Conservation (phyloP, 2,329 filamentous ascomycete genomes). For the Amesomyces nigricolor region DNA sequence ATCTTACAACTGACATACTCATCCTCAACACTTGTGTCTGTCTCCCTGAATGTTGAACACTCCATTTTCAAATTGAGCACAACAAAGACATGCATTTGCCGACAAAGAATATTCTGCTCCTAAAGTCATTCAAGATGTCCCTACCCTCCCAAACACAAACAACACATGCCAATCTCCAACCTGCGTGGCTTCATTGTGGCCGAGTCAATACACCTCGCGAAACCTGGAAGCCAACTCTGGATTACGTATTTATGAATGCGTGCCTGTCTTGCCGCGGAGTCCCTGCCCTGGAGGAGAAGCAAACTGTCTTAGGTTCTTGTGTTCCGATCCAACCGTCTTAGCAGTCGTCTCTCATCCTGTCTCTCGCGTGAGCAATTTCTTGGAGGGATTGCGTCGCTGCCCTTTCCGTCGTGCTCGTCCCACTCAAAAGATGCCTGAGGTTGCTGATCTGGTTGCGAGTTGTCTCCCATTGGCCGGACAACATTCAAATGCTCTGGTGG, state of each 20-base stretch:
- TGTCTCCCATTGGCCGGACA: background rate
- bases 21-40: too few relatives aligned
- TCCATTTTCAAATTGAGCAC: background rate
- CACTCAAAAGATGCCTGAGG: background rate
- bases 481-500: background rate
- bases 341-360: background rate
- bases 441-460: background rate
- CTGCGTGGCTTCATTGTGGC: background rate
- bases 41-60: too few relatives aligned
- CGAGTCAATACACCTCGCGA: background rate
- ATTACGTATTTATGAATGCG: background rate
- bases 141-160: background rate
- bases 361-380: constrained; percentile 7
- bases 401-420: background rate
- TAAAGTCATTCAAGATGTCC: too few relatives aligned
- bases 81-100: background rate
- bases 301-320: background rate
- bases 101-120: background rate
- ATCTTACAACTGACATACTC: too few relatives aligned
- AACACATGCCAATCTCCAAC: background rate
- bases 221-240: too few relatives aligned
- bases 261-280: background rate
- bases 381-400: constrained; percentile 6
- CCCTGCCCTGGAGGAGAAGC: background rate
- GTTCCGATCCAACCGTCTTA: background rate